Evolutionary conservation across 164 flowering plant genomes (phyloP).

Genomic region (Tinospora cordifolia): DNA sequence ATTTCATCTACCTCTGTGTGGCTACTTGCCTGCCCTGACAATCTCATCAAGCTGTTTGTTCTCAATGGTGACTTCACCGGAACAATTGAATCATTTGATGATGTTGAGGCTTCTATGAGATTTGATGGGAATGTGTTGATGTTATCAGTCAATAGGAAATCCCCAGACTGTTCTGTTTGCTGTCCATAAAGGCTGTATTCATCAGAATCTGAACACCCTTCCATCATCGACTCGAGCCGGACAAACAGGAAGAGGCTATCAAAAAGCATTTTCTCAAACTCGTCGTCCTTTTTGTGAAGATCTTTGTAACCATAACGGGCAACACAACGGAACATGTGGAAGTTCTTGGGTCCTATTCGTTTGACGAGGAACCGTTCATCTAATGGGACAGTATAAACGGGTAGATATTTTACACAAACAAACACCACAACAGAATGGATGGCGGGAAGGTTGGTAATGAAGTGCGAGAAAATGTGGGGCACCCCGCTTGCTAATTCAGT

Average conservation of each 20-base stretch:
- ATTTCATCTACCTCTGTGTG: conserved; percentile 59
- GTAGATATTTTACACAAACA: conserved; percentile 93
- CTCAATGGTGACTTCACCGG: conserved; percentile 35
- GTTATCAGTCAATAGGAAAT: conserved; percentile 27
- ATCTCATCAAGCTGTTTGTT: conserved; percentile 17
- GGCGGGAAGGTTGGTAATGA: conserved; percentile 94
- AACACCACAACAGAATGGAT: conserved; percentile 86
- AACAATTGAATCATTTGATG: conserved; percentile 63
- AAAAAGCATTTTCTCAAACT: conserved; percentile 88
- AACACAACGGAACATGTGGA: conserved; percentile 95
- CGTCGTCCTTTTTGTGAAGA: conserved; percentile 87
- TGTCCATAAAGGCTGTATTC: conserved; percentile 41
- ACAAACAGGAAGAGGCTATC: conserved; percentile 67
- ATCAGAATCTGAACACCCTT: conserved; percentile 77
- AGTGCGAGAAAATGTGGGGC: conserved; percentile 92
- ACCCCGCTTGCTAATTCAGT: conserved; percentile 94
- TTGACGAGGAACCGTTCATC: conserved; percentile 85
- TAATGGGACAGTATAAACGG: conserved; percentile 84
- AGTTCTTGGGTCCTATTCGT: conserved; percentile 83
- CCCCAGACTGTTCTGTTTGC: conserved; percentile 46
- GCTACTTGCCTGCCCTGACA: conserved; percentile 42
- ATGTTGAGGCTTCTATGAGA: conserved; percentile 31
- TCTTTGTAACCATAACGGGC: conserved; percentile 96
- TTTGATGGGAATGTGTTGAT: conserved; percentile 28
- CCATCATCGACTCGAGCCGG: conserved; percentile 89